Evolutionary conservation across 371 early-diverging fungal genomes (phyloP), one percentile per base, ranked within the genome.

Genomic region (Lichtheimia hyalospora): DNA sequence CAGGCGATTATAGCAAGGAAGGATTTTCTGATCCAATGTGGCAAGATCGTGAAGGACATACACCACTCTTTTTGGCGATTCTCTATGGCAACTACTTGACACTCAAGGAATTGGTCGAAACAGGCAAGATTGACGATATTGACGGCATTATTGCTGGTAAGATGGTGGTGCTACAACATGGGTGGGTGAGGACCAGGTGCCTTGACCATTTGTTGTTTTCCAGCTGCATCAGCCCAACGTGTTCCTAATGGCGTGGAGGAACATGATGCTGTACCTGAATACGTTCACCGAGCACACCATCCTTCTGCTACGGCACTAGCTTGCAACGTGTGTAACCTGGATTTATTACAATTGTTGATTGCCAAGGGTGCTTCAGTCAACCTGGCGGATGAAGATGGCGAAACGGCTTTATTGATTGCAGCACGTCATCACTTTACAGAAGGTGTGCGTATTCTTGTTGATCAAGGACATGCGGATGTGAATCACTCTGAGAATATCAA

Each of bases 21-120:
- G 76, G 78, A 10, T 82, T 86, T 66, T 64, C 77, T 0, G 74
- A 69, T 58, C 70, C 68, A 6, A 57, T 58, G 4, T 85, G 86
- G 89, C 79, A 80, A 28, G 86, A 90, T 49, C 74, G 82, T 13
- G 90, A 90, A 62, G 91, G 89, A 2, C 83, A 82, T 60, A 86
- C 84, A 0, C 90, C 91, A 1, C 55, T 91, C 2, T 87, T 91
- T 52, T 84, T 86, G 59, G 87, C 88, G 18, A 85, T 89, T 7
- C 62, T 86, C 7, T 78, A 81, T 49, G 89, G 89, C 5, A 81
- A 85, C 24, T 73, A 81, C 5, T 73, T 73, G 3, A 82, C 84
- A 10, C 67, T 86, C 13, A 66, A 74, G 39, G 73, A 74, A 3
- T 54, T 88, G 42, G 69, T 90, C 44, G 83, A 87, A 21, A 67